These are phyloP conservation scores for Abrus precatorius DNA, from an alignment of 306 rosid genomes.

Conservation along the genomic window DNA sequence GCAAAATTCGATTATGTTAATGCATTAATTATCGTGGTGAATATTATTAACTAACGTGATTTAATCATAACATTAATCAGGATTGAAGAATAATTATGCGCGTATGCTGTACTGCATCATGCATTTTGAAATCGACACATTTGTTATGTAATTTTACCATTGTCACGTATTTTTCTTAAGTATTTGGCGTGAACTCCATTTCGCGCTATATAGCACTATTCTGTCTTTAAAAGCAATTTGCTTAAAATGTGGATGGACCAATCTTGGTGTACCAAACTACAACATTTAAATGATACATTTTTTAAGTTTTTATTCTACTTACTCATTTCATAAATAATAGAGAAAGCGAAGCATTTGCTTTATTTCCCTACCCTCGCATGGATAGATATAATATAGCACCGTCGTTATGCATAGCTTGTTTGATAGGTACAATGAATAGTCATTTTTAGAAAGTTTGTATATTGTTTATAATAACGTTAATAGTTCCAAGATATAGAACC, in stretches of 20 bases:
- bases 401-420: slow-evolving; percentile 1
- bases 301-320: neutral
- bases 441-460: slow-evolving; percentile 6
- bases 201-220: neutral
- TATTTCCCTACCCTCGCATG: slow-evolving; percentile 17
- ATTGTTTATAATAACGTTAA: slow-evolving; percentile 26
- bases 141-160: too few relatives aligned
- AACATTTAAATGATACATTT: neutral
- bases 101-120: too few relatives aligned
- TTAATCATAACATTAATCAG: neutral
- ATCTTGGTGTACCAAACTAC: neutral
- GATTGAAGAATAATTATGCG: too few relatives aligned
- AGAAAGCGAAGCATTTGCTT: slow-evolving; percentile 35
- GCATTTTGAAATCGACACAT: too few relatives aligned
- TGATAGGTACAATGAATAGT: slow-evolving; percentile 22
- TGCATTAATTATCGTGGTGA: neutral
- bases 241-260: slow-evolving; percentile 7
- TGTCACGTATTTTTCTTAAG: neutral
- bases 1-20: neutral
- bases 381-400: neutral
- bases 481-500: neutral
- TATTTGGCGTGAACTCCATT: neutral
- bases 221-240: neutral
- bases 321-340: slow-evolving; percentile 3
- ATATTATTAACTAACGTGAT: neutral